These are phyloP conservation scores for Passiflora organensis DNA, from an alignment of 345 rosid genomes.

Conservation along the genomic window DNA sequence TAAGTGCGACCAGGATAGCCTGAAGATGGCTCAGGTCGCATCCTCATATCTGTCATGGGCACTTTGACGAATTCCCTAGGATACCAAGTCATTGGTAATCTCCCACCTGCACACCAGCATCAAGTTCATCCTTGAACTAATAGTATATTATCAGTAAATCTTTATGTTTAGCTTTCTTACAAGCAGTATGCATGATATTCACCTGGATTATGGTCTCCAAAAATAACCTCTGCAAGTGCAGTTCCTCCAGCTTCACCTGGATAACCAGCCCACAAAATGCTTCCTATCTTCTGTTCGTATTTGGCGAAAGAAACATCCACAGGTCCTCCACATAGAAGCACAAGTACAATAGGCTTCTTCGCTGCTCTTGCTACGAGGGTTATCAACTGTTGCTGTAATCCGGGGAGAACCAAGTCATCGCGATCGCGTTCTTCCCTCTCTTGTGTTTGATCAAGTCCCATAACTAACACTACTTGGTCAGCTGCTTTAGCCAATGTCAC, in stretches of 20 bases:
- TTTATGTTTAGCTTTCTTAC: background rate
- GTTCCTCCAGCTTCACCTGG: slow-evolving; percentile 83
- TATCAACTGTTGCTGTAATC: slow-evolving; percentile 59
- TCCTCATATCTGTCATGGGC: slow-evolving; percentile 85
- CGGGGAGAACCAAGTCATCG: slow-evolving; percentile 57
- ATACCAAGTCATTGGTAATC: slow-evolving; percentile 87
- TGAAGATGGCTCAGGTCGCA: slow-evolving; percentile 52
- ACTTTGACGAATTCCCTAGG: slow-evolving; percentile 58
- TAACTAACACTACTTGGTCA: slow-evolving; percentile 64
- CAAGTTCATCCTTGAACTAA: background rate
- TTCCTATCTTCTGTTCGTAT: slow-evolving; percentile 43
- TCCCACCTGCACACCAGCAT: slow-evolving; percentile 56
- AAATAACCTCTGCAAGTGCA: slow-evolving; percentile 74
- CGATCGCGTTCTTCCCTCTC: slow-evolving; percentile 76
- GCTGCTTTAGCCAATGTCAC: slow-evolving; percentile 46
- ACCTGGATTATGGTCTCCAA: slow-evolving; percentile 91
- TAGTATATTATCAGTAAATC: background rate
- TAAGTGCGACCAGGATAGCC: slow-evolving; percentile 90
- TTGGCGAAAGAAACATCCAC: slow-evolving; percentile 68
- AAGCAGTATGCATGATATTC: slow-evolving; percentile 2
- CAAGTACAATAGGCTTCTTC: slow-evolving; percentile 61
- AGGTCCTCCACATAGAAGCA: slow-evolving; percentile 78
- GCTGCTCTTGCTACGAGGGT: slow-evolving; percentile 52
- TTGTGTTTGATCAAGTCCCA: slow-evolving; percentile 82
- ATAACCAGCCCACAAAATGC: slow-evolving; percentile 93